Percentiles rank a stretch among this genome's conserved stretches.
Conservation (phyloP, 78 protist species). For the Dictyostelium intermedium region DNA sequence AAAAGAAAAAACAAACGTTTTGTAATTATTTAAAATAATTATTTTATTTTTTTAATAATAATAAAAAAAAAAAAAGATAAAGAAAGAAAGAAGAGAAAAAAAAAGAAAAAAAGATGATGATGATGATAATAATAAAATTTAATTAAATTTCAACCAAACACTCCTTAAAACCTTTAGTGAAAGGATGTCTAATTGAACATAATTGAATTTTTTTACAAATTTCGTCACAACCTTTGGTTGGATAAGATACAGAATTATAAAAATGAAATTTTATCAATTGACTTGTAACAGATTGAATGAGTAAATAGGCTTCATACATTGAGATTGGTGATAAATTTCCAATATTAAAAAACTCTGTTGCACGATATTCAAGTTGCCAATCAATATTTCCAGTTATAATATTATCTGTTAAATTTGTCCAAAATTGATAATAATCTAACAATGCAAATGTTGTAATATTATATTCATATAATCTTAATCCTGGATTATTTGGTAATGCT, state of each 20-base stretch:
- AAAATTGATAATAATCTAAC: slow-evolving; percentile 41
- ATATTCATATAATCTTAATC: slow-evolving; percentile 6
- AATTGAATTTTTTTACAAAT: slow-evolving; percentile 26
- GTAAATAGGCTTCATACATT: slow-evolving; percentile 53
- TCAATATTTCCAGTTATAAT: neutral
- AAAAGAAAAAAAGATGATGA: too few relatives aligned
- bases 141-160: slow-evolving; percentile 7
- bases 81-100: too few relatives aligned
- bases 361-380: slow-evolving; percentile 40
- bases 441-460: neutral
- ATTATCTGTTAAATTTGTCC: slow-evolving; percentile 45
- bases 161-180: neutral
- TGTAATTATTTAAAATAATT: too few relatives aligned
- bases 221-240: slow-evolving; percentile 19
- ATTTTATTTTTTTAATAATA: too few relatives aligned
- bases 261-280: neutral
- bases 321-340: neutral
- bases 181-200: slow-evolving; percentile 32
- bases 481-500: slow-evolving; percentile 57
- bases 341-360: slow-evolving; percentile 21
- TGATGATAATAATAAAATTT: too few relatives aligned
- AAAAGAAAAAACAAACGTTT: too few relatives aligned
- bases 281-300: neutral
- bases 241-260: slow-evolving; percentile 31
- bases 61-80: too few relatives aligned